Conservation (phyloP, 2,329 filamentous ascomycete species). For the Nemania serpens region DNA sequence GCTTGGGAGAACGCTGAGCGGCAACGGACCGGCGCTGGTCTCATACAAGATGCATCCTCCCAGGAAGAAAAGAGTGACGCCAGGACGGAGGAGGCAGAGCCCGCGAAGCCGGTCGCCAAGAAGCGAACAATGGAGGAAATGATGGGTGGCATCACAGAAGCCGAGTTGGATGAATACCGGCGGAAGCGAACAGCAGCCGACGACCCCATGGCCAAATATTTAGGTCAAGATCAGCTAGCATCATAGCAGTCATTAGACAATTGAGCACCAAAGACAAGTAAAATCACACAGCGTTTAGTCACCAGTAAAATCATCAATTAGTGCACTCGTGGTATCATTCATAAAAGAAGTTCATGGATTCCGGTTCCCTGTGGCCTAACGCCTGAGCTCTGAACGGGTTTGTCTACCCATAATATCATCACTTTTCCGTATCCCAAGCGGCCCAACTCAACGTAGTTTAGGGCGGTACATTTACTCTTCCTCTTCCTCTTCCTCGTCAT, state of each 20-base stretch:
- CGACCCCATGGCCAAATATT: conserved; percentile 84
- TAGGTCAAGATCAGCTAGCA: conserved; percentile 73
- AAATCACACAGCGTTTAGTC: conserved; percentile 13
- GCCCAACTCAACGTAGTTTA: conserved; percentile 35
- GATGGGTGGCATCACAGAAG: conserved; percentile 76
- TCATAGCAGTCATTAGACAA: conserved; percentile 38
- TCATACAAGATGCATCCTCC: conserved; percentile 42
- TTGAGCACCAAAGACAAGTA: conserved; percentile 5
- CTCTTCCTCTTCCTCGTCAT: conserved; percentile 85
- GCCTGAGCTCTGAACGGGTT: conserved; percentile 56
- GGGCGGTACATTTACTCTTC: conserved; percentile 57
- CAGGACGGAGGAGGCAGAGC: conserved; percentile 27
- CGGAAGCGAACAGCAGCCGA: conserved; percentile 73
- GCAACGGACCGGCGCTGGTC: conserved; percentile 54
- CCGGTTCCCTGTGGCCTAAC: conserved; percentile 54
- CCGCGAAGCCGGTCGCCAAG: conserved; percentile 48
- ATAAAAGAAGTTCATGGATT: conserved; percentile 42
- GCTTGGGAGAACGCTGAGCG: conserved; percentile 79
- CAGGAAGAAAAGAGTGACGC: conserved; percentile 33
- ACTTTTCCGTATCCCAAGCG: conserved; percentile 41
- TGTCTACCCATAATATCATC: conserved; percentile 43
- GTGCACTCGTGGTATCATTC: conserved; percentile 32
- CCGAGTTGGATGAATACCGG: conserved; percentile 85
- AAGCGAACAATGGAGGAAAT: conserved; percentile 82
- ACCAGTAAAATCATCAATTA: conserved; percentile 31